A percentile compares a stretch with the other conserved stretches of the same genome.
phyloP scores from a whole-genome alignment of 257 asterid species.

The Scutellaria minor region DNA sequence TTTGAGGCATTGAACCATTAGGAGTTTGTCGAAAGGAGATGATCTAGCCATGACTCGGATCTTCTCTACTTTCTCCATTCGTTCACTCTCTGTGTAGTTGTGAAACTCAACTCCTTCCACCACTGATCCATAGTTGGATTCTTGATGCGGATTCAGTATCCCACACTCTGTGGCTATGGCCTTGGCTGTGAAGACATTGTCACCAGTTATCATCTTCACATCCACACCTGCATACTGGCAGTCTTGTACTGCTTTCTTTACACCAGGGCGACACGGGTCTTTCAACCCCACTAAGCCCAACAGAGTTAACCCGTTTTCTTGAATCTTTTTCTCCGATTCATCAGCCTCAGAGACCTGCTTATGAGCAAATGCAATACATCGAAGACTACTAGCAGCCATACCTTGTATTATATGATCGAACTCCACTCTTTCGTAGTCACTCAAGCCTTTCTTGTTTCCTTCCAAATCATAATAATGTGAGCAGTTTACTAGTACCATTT shows the following conservation, averaged over 20 bases:
- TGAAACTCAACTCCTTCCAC: constrained; percentile 73
- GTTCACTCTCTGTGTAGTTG: constrained; percentile 56
- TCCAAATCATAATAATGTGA: constrained; percentile 50
- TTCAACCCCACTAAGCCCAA: constrained; percentile 67
- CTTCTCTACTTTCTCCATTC: constrained; percentile 61
- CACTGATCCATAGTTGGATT: constrained; percentile 39
- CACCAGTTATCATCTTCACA: constrained; percentile 82
- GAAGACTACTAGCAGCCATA: constrained; percentile 74
- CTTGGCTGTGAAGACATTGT: constrained; percentile 72
- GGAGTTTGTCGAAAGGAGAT: constrained; percentile 74
- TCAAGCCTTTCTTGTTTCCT: constrained; percentile 46
- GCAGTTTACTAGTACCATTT: constrained; percentile 65
- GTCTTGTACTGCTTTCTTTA: constrained; percentile 62
- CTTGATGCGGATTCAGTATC: constrained; percentile 44
- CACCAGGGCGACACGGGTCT: constrained; percentile 72
- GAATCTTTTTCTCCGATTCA: constrained; percentile 21
- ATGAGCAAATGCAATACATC: constrained; percentile 77
- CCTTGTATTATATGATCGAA: constrained; percentile 52
- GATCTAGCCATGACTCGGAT: constrained; percentile 75
- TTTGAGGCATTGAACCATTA: constrained; percentile 72
- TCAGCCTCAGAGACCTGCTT: constrained; percentile 39
- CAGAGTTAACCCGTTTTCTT: constrained; percentile 49
- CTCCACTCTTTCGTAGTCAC: constrained; percentile 30
- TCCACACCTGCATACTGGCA: constrained; percentile 68
- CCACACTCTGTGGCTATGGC: constrained; percentile 84